These are phyloP conservation scores for Nissolia schottii DNA, from an alignment of 306 rosid genomes.

Conservation along the genomic window DNA sequence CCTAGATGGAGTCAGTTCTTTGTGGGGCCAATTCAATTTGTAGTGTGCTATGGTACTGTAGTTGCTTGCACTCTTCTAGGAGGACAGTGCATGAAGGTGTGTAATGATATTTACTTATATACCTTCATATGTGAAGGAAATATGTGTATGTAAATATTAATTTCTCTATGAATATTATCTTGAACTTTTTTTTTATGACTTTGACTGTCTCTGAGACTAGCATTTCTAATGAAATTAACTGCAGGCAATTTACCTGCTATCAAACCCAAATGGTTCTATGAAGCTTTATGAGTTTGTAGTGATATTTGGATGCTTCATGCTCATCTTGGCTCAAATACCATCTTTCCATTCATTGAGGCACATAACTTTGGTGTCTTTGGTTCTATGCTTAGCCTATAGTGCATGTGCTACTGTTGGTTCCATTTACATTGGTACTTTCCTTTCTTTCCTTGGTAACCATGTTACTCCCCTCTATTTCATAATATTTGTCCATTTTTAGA, in stretches of 20 bases:
- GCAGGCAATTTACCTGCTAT: constrained; percentile 48
- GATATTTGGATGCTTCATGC: constrained; percentile 57
- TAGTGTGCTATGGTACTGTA: constrained; percentile 50
- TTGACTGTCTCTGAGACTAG: background rate
- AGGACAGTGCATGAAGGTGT: constrained; percentile 51
- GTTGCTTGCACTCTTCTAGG: constrained; percentile 42
- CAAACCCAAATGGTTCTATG: constrained; percentile 36
- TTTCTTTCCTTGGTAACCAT: background rate
- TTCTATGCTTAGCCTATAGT: constrained; percentile 40
- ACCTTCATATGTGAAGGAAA: too few species aligned
- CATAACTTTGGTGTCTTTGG: constrained; percentile 44
- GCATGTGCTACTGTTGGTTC: constrained; percentile 45
- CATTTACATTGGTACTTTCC: constrained; percentile 36
- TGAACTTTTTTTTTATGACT: too few species aligned
- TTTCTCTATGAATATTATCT: too few species aligned
- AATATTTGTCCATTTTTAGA: too few species aligned
- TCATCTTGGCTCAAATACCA: constrained; percentile 55
- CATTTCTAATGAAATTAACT: too few species aligned
- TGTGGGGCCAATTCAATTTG: constrained; percentile 50
- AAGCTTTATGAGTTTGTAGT: constrained; percentile 46
- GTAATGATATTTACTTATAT: too few species aligned
- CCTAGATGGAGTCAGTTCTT: constrained; percentile 42
- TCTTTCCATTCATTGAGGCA: constrained; percentile 61
- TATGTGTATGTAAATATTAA: too few species aligned
- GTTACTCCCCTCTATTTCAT: too few species aligned